Base-by-base conservation (phyloP, 306 rosid genomes). In the Lupinus albus region DNA sequence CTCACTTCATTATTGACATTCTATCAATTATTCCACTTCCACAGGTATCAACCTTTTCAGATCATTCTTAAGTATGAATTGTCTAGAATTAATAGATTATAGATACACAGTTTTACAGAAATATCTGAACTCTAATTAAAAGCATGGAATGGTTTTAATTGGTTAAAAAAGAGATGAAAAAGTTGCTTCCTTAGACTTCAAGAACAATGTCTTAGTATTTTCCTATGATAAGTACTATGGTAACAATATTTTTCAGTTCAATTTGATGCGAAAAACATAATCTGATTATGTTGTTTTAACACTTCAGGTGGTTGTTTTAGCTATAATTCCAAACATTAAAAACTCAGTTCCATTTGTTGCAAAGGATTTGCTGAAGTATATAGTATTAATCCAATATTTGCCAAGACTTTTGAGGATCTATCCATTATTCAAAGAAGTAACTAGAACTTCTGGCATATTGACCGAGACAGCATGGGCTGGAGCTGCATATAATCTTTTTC, bases 401-500 rank as follows among this genome's bases (percentile, higher is more conserved):
- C 97, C 99, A 4, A 91, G 99, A 65, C 67, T 94, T 56, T 6
- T 74, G 30, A 75, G 97, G 67, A 88, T 94, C 39, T 16, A 11
- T 81, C 97, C 96, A n/a, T 71, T 90, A 8, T 88, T 73, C 79
- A 71, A 39, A 36, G 91, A 88, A 88, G 96, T 90, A 53, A 90
- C 88, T 2, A 82, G 82, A 72, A 83, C 88, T 38, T 86, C 91
- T 21, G 97, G 99, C 69, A 85, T 83, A 80, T 74, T 94, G 63
- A 88, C 94, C 33, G 89, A 88, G 80, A 94, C 86, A n/a, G 96
- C 91, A 8, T 88, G 95, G 96, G 85, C 89, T 66, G 89, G 95
- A 48, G 96, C 99, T 83, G 91, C 82, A 33, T 85, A 47, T 78
- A 90, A 94, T 86, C 95, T 94, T 61, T 78, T 72, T 55, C 88